These are phyloP conservation scores for Talaromyces sp. DNA, from an alignment of 2,329 filamentous ascomycete species.

Conservation along the genomic window DNA sequence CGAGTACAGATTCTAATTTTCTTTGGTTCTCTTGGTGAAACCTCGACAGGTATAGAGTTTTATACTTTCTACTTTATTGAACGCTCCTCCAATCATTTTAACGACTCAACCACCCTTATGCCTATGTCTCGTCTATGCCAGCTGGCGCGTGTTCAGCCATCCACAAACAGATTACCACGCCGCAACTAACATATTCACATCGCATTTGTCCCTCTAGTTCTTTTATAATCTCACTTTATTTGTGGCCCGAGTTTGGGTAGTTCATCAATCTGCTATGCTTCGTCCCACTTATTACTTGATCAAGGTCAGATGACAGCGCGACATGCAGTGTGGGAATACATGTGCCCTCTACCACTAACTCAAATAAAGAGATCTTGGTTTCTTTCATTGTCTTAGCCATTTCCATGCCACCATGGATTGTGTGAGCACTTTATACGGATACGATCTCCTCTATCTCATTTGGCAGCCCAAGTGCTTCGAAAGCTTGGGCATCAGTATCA, in stretches of 20 bases:
- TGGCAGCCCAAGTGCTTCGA: slow-evolving; percentile 41
- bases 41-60: not conserved
- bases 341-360: slow-evolving; percentile 72
- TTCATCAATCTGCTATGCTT: slow-evolving; percentile 80
- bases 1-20: not conserved
- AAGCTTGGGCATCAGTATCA: slow-evolving; percentile 86
- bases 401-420: slow-evolving; percentile 80
- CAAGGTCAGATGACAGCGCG: not conserved
- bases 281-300: slow-evolving; percentile 83
- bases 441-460: slow-evolving; percentile 21
- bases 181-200: not conserved
- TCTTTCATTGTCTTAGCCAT: slow-evolving; percentile 88
- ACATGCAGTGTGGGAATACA: not conserved
- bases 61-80: not conserved
- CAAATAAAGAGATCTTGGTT: slow-evolving; percentile 90
- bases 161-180: not conserved
- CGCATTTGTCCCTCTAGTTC: not conserved
- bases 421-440: slow-evolving; percentile 8
- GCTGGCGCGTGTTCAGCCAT: not conserved
- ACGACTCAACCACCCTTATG: not conserved
- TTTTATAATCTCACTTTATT: slow-evolving; percentile 55
- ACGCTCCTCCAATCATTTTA: not conserved
- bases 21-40: not conserved
- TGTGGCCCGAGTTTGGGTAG: slow-evolving; percentile 82
- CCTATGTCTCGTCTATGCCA: not conserved